phyloP scores from a whole-genome alignment of 2,329 filamentous ascomycete genomes.

The Botrytis medusae region DNA sequence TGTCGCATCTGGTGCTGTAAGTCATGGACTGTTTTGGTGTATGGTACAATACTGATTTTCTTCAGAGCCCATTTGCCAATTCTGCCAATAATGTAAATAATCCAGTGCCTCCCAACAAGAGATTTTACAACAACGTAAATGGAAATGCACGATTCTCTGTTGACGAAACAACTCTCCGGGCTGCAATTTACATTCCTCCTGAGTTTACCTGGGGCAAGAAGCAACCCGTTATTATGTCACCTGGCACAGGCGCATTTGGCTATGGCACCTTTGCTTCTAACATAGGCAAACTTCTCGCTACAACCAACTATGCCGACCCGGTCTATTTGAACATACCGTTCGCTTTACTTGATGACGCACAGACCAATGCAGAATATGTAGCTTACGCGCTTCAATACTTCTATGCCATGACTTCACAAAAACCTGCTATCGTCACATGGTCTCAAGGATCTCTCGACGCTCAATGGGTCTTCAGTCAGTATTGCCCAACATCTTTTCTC shows the following conservation, averaged over 20 bases:
- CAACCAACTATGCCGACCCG: conserved; percentile 47
- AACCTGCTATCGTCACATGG: conserved; percentile 51
- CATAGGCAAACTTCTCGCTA: conserved; percentile 49
- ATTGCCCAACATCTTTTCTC: neutral
- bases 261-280: conserved; percentile 42
- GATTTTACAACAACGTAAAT: conserved; percentile 31
- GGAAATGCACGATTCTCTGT: conserved; percentile 51
- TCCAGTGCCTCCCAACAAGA: neutral
- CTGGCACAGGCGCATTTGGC: conserved; percentile 52
- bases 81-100: neutral
- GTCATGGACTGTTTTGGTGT: neutral
- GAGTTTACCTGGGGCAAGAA: conserved; percentile 49
- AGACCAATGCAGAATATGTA: conserved; percentile 54
- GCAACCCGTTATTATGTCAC: conserved; percentile 52
- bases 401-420: conserved; percentile 40
- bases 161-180: conserved; percentile 47
- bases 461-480: conserved; percentile 54
- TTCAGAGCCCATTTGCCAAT: neutral
- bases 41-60: neutral
- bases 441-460: conserved; percentile 55
- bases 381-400: conserved; percentile 61
- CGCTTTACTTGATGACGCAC: conserved; percentile 48
- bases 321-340: conserved; percentile 57
- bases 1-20: conserved; percentile 13
- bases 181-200: conserved; percentile 53